Base-by-base conservation (phyloP, 352 stramenopile species). In the Pythium diclinum region DNA sequence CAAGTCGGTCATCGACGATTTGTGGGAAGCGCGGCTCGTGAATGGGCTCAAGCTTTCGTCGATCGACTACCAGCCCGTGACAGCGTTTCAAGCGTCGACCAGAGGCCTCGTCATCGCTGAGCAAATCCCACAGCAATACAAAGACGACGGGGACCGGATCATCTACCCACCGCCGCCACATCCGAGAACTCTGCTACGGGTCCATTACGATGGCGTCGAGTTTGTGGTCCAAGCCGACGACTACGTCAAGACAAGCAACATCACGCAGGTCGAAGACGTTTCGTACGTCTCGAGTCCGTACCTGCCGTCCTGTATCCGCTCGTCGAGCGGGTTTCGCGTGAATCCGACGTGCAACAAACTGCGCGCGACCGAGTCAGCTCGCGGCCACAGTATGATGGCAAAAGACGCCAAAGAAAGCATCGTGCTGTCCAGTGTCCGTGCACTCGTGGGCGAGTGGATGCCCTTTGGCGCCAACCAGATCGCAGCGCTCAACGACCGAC, bases 381-480 rank as follows among this genome's bases (percentile, higher is more conserved):
- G 85, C 4, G 94, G 91, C 19, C 82, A 87, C 46, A 89, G 87
- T 52, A 97, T 96, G 63, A 97, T 98, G 72, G 70, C 74, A 11
- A 96, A 98, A 68, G 91, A 97, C 56, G 91, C 98, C 1, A 87
- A 95, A 44, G 88, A 97, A 71, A 96, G 97, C 33, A 97, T 99
- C 62, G 96, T 97, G 3, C 79, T 99, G 16, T 97, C 98, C 21
- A 94, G 95, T 19, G 95, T 99, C 14, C 96, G 89, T 5, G 91
- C 98, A 8, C 96, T 99, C 56, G 93, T 99, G 38, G 94, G 94
- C 19, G 97, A 99, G 70, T 99, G 97, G 79, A 94, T 99, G 55
- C 97, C 97, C 10, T 99, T 99, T 68, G 96, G 97, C 30, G 87
- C 94, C 13, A 99, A 99, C 74, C 91, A 99, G 75, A 97, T 99